A percentile compares a stretch with the other conserved stretches of the same genome.
Conservation (phyloP, 768 basidiomycete species). For the Cubamyces sp. region DNA sequence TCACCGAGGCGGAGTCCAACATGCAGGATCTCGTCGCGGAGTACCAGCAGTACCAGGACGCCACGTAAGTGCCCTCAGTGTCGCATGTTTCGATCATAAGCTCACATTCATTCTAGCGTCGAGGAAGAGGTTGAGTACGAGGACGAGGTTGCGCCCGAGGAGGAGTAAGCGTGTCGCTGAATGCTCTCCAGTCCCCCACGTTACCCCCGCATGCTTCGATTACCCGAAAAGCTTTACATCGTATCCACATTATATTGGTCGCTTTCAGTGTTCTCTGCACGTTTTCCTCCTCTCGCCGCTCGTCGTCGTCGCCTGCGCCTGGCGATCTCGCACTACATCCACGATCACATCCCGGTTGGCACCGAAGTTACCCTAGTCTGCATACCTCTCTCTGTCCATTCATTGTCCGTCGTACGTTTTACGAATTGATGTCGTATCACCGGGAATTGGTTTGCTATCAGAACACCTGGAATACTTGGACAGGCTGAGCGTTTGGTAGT, state of each 20-base stretch:
- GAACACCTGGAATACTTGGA: too few species aligned
- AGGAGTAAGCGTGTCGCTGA: constrained; percentile 40
- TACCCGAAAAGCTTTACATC: constrained; percentile 35
- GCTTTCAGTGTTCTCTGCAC: constrained; percentile 32
- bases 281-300: constrained; percentile 18
- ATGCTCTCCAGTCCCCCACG: constrained; percentile 1
- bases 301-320: constrained; percentile 21
- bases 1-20: constrained; percentile 99
- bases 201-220: constrained; percentile 19
- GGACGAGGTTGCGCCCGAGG: constrained; percentile 68
- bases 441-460: constrained; percentile 10
- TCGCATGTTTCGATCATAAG: not conserved
- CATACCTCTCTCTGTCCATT: constrained; percentile 32
- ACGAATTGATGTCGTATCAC: constrained; percentile 26
- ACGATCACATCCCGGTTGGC: constrained; percentile 24
- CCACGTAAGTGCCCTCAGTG: constrained; percentile 65
- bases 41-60: constrained; percentile 96
- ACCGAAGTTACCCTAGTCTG: constrained; percentile 37
- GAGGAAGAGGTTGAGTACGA: constrained; percentile 92
- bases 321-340: constrained; percentile 20
- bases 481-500: too few species aligned
- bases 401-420: constrained; percentile 27
- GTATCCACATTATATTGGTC: constrained; percentile 39
- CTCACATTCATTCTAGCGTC: constrained; percentile 49
- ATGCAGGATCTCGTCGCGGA: constrained; percentile 99